phyloP scores from a whole-genome alignment of 2,329 filamentous ascomycete genomes.

The Xylaria sp. region DNA sequence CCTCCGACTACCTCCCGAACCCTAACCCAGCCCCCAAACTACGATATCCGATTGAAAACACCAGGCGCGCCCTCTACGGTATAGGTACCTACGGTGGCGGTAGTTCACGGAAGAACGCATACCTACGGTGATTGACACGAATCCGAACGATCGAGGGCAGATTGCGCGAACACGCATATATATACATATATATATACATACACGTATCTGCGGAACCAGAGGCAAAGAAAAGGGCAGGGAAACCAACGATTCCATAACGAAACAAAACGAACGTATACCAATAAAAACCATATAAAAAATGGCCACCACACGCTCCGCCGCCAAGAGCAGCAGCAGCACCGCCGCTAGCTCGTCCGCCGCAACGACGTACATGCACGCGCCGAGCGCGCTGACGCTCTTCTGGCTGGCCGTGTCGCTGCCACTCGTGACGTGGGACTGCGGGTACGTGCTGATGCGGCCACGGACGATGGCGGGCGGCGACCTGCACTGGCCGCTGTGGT shows the following conservation, averaged over 20 bases:
- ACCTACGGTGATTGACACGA: neutral
- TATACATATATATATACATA: neutral
- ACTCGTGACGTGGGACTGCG: constrained; percentile 83
- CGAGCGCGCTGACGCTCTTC: constrained; percentile 61
- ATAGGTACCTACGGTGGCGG: too few species aligned
- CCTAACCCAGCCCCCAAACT: neutral
- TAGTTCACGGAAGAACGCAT: too few species aligned
- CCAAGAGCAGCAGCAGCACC: constrained; percentile 30
- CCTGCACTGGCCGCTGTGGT: constrained; percentile 78
- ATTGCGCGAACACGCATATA: neutral
- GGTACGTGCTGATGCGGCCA: constrained; percentile 83
- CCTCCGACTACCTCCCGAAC: neutral
- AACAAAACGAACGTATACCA: neutral
- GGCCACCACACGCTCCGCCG: constrained; percentile 48
- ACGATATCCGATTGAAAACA: too few species aligned
- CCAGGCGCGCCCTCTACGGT: neutral
- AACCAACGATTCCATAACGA: neutral
- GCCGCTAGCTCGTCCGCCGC: neutral
- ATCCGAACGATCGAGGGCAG: neutral
- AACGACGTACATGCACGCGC: constrained; percentile 58
- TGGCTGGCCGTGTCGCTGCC: constrained; percentile 83
- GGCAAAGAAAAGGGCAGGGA: neutral
- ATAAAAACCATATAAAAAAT: constrained; percentile 38
- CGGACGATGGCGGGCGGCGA: constrained; percentile 82
- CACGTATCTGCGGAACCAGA: neutral